Evolutionary conservation across 2,329 filamentous ascomycete species (phyloP), one percentile per base, ranked within the genome.

Genomic region (Venturia effusa): DNA sequence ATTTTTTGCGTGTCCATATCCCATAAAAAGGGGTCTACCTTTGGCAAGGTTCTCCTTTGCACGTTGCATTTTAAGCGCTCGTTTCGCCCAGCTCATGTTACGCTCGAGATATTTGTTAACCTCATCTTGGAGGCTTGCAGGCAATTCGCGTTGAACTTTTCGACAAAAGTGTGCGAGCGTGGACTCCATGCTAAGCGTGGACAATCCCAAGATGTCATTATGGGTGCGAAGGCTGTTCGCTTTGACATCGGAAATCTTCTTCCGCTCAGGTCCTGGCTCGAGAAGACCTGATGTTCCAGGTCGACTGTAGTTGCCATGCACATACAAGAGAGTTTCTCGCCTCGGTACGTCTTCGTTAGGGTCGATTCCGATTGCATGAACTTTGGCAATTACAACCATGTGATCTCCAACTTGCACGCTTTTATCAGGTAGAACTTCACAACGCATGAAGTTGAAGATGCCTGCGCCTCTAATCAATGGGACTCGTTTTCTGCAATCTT

Each of bases 321-420:
- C 27, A 22, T 57, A 57, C 51, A 27, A 57, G 17, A 22, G 22
- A 27, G 8, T 15, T 15, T 27, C n/a, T n/a, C 27, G 27, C 10
- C n/a, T 22, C 2, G 51, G 4, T 5, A 13, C 17, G 13, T 55
- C 5, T 11, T 1, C 13, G 13, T 7, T 11, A 32, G 1, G 1
- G 3, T 34, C 4, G 15, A 57, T 4, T 57, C 51, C 51, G n/a
- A 57, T 32, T 6, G 27, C 19, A 34, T 27, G 27, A 24, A 81
- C 74, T 59, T 74, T 71, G n/a, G 78, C 80, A 61, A 81, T 73
- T 0, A 78, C 71, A 27, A 82, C 74, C 39, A 78, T 69, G 67
- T 82, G 80, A 66, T 82, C 80, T 3, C 72, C 77, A 43, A 81
- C 73, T 11, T 69, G 64, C 4, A 80, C 66, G 40, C 72, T 70